Evolutionary conservation across 768 basidiomycete species (phyloP).

Genomic region (Psilocybe cubensis): DNA sequence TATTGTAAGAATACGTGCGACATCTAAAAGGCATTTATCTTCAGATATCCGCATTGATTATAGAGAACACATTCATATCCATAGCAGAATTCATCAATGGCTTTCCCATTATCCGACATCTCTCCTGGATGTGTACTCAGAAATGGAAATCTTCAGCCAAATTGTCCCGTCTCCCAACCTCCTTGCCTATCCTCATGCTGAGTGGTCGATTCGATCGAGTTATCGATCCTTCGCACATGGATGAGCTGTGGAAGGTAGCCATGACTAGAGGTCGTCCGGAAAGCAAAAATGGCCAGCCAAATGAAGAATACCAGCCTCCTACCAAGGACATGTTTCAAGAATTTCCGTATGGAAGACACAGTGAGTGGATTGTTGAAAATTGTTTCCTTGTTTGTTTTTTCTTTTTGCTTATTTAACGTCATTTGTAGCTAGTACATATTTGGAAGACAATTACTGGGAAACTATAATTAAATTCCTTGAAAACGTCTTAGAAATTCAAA

Average conservation of each 20-base stretch:
- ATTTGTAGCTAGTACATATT: not conserved
- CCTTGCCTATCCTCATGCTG: slow-evolving; percentile 73
- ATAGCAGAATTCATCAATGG: slow-evolving; percentile 73
- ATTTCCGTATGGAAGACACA: not conserved
- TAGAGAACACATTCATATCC: slow-evolving; percentile 91
- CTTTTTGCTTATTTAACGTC: no score
- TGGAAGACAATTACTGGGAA: not conserved
- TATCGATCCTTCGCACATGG: slow-evolving; percentile 68
- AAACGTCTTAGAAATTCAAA: no score
- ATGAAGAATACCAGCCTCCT: not conserved
- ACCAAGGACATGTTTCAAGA: not conserved
- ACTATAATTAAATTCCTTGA: not conserved
- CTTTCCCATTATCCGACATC: no score
- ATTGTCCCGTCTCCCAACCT: slow-evolving; percentile 55
- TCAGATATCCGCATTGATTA: slow-evolving; percentile 70
- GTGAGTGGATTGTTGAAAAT: no score
- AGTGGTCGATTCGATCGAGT: slow-evolving; percentile 66
- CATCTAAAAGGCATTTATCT: not conserved
- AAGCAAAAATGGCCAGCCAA: not conserved
- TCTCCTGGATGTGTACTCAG: slow-evolving; percentile 77
- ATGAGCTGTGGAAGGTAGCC: slow-evolving; percentile 31
- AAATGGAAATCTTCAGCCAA: slow-evolving; percentile 78
- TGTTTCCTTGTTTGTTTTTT: no score
- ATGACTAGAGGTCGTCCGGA: slow-evolving; percentile 41
- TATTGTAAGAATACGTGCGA: slow-evolving; percentile 7